A percentile compares a stretch with the other conserved stretches of the same genome.
These are phyloP conservation scores for Austroboletus festivus DNA, from an alignment of 768 basidiomycete species.

Conservation along the genomic window DNA sequence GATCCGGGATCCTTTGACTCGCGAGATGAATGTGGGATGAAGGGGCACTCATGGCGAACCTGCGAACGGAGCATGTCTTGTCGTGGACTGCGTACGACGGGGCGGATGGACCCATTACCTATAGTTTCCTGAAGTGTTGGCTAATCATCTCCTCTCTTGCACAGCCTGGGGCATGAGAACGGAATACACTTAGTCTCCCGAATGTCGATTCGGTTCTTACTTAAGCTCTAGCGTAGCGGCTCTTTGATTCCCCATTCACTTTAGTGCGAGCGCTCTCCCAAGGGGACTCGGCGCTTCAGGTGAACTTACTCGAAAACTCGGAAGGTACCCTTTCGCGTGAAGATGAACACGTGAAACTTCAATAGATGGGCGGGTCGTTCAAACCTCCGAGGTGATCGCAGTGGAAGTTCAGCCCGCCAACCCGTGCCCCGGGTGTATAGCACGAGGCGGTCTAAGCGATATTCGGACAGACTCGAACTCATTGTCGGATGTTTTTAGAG, in stretches of 20 bases:
- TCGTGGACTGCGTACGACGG: too few relatives aligned
- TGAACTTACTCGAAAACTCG: too few relatives aligned
- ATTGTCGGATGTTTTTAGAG: not conserved
- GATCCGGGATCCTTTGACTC: not conserved
- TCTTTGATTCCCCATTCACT: too few relatives aligned
- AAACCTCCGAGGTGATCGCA: slow-evolving; percentile 30
- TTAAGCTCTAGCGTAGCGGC: too few relatives aligned
- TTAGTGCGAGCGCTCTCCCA: too few relatives aligned
- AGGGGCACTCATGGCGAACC: not conserved
- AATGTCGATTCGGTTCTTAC: too few relatives aligned
- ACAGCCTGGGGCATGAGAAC: slow-evolving; percentile 2
- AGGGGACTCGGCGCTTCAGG: too few relatives aligned
- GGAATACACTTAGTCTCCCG: too few relatives aligned
- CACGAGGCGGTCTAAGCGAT: not conserved
- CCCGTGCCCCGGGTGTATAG: not conserved
- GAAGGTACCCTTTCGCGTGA: too few relatives aligned
- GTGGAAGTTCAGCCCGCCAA: not conserved
- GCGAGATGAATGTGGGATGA: slow-evolving; percentile 19
- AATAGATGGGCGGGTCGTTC: slow-evolving; percentile 8
- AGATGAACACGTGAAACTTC: too few relatives aligned
- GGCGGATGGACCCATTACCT: too few relatives aligned
- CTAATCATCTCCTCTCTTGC: not conserved
- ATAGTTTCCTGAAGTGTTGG: not conserved
- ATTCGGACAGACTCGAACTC: not conserved
- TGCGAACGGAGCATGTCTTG: not conserved